Base-by-base conservation (phyloP, 768 basidiomycete genomes). In the Boletus insuetus region DNA sequence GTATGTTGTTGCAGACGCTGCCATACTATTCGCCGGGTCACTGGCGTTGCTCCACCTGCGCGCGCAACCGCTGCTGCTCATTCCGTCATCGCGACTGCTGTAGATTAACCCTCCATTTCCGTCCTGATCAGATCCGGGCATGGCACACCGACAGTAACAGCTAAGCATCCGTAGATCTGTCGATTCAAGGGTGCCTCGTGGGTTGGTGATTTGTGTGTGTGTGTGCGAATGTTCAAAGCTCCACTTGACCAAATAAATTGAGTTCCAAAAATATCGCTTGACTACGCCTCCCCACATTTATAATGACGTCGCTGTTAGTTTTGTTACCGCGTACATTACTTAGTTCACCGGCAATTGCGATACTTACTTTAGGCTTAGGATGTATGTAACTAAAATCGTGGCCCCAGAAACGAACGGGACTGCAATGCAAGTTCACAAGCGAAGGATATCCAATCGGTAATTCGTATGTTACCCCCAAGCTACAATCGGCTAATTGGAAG, bases 21-120 rank as follows among this genome's bases (percentile, higher is more conserved):
- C 49, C 53, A 55, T 56, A n/a, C n/a, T n/a, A 35, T 46, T 43
- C 35, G 45, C 49, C 64, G 66, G 64, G 68, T 68, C 62, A 66
- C 51, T 60, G 58, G 58, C 42, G 6, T 54, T 58, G 70, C 66
- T 70, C 69, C 68, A 70, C 70, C 47, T 55, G 54, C 48, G 48
- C 47, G 53, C 51, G 53, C 49, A 64, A 55, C 60, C 47, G 40
- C 55, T 53, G 51, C 32, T 46, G 55, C 32, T 46, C 47, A 35
- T 37, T 44, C 54, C 35, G 55, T 48, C 53, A 59, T 55, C 49
- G 12, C 37, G 37, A 6, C 8, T 34, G 53, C 42, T 49, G 41
- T 9, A 63, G 35, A 53, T 53, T 31, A 42, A 39, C 38, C 41
- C 40, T 40, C 42, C 29, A 29, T n/a, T 41, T 35, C 40, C n/a